These are phyloP conservation scores for Rhizopogon vinicolor DNA, from an alignment of 768 basidiomycete genomes.

Conservation along the genomic window DNA sequence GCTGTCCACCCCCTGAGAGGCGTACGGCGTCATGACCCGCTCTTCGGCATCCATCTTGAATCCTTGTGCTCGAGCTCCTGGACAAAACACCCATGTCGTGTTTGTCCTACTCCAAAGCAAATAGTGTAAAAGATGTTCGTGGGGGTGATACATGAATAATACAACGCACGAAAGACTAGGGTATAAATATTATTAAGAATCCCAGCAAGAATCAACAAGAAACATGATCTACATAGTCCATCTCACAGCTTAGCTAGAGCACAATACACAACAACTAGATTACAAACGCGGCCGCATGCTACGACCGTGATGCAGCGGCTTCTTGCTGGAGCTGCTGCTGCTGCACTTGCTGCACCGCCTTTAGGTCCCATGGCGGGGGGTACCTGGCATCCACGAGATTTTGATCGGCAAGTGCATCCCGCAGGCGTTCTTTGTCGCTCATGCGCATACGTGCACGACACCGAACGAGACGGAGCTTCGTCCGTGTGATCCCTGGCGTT, in stretches of 20 bases:
- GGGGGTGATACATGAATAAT: too few species aligned
- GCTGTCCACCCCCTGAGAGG: too few species aligned
- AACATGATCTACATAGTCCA: too few species aligned
- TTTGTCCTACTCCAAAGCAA: too few species aligned
- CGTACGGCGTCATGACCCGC: too few species aligned
- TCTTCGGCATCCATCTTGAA: too few species aligned
- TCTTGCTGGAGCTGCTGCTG: conserved; percentile 15
- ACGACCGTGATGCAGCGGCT: not conserved
- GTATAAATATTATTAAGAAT: too few species aligned
- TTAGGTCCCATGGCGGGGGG: conserved; percentile 70
- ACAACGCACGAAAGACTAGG: too few species aligned
- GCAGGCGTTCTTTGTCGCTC: conserved; percentile 66
- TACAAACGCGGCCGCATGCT: not conserved
- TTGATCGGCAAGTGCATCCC: conserved; percentile 74
- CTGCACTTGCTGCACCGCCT: conserved; percentile 28
- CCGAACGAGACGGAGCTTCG: conserved; percentile 76
- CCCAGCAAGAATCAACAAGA: not conserved
- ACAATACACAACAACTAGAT: not conserved
- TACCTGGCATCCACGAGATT: conserved; percentile 70
- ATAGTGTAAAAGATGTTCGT: too few species aligned
- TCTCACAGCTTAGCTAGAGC: not conserved
- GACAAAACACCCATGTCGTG: too few species aligned
- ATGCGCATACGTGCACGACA: conserved; percentile 76
- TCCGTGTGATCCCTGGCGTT: conserved; percentile 74
- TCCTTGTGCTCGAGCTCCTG: too few species aligned